Evolutionary conservation across 139 green algal genomes (phyloP).

Genomic region (Coccomyxa sp.): DNA sequence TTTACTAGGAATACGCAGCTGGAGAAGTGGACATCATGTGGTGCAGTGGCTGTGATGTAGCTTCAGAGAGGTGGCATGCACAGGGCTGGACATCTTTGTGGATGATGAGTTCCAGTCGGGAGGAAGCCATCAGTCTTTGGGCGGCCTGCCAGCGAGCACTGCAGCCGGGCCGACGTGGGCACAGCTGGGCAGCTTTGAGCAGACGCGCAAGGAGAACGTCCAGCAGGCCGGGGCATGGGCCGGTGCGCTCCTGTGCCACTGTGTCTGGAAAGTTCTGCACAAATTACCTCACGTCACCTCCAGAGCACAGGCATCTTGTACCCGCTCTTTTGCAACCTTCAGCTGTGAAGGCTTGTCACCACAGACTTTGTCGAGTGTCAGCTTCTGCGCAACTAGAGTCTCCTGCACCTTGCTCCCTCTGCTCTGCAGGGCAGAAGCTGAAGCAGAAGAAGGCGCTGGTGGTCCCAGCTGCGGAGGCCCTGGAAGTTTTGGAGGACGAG

Average conservation of each 20-base stretch:
- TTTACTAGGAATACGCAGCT: too few relatives aligned
- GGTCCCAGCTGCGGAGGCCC: conserved; percentile 8
- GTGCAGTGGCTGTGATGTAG: too few relatives aligned
- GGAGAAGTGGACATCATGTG: too few relatives aligned
- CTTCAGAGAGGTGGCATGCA: too few relatives aligned
- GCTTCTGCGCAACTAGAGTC: too few relatives aligned
- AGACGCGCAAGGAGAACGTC: conserved; percentile 50
- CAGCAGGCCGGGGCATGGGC: conserved; percentile 31
- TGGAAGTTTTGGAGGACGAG: conserved; percentile 40
- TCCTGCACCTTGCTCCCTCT: too few relatives aligned
- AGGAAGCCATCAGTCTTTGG: background rate
- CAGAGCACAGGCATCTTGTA: too few relatives aligned
- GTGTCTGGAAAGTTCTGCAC: too few relatives aligned
- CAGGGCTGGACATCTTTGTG: conserved; percentile 60
- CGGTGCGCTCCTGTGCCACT: conserved; percentile 15
- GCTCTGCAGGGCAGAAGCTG: conserved; percentile 9
- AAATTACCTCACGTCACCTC: too few relatives aligned
- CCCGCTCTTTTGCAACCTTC: too few relatives aligned
- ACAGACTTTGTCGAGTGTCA: too few relatives aligned
- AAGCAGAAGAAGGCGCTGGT: conserved; percentile 27
- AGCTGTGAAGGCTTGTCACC: too few relatives aligned
- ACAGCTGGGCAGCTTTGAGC: conserved; percentile 23
- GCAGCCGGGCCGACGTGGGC: conserved; percentile 3
- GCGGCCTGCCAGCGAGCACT: background rate
- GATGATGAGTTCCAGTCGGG: conserved; percentile 64